Conservation (phyloP, 257 asterid genomes). For the Nicotiana noctiflora region DNA sequence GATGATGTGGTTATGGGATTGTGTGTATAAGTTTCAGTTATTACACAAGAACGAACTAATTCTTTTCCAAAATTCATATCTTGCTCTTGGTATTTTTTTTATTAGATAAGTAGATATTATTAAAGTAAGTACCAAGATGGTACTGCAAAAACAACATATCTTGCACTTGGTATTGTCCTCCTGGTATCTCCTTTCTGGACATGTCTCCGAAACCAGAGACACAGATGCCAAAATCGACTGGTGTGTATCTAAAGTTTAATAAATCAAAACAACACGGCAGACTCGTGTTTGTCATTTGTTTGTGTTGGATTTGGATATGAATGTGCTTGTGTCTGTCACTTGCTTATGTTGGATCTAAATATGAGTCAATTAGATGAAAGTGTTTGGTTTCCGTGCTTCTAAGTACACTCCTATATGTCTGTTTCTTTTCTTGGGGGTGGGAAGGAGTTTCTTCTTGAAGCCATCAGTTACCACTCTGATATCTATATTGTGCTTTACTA, state of each 20-base stretch:
- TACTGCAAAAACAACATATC: too few species aligned
- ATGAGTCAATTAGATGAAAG: background rate
- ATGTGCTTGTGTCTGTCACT: background rate
- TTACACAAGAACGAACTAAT: background rate
- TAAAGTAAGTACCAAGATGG: too few species aligned
- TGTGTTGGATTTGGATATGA: background rate
- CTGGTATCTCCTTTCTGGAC: conserved; percentile 6
- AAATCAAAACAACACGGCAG: background rate
- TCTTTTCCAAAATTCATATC: background rate
- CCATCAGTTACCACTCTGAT: background rate
- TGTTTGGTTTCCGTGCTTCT: background rate
- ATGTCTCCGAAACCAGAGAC: background rate
- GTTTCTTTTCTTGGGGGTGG: background rate
- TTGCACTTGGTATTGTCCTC: background rate
- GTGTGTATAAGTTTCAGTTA: background rate
- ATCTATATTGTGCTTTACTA: background rate
- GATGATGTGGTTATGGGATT: background rate
- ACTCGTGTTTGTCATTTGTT: background rate
- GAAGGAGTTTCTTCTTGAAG: background rate
- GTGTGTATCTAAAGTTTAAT: background rate
- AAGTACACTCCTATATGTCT: background rate
- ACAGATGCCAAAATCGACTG: background rate
- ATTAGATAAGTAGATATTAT: too few species aligned
- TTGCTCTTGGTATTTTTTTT: background rate
- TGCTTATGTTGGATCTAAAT: background rate